Evolutionary conservation across 495 filamentous ascomycete species (phyloP), one percentile per base, ranked within the genome.

Genomic region (Penicillium egyptiacum): DNA sequence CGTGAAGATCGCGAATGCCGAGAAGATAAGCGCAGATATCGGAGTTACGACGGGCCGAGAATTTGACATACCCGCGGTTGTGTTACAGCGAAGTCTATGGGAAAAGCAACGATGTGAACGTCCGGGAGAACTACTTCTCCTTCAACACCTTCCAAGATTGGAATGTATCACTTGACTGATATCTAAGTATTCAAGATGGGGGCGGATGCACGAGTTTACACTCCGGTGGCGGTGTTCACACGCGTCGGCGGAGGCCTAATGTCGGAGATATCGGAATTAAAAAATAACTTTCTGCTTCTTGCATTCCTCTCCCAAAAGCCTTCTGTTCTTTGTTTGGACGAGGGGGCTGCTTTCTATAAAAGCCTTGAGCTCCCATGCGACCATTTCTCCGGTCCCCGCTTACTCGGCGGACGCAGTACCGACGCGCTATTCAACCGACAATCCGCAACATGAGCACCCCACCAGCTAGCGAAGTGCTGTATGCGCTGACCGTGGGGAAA

Each of bases 401-500:
- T 31, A 46, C 30, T 57, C 50, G 41, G 33, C 55, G 40, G 51
- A 51, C 51, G 40, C 23, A n/a, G 20, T 28, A 55, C 19, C 48
- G 47, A 46, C 57, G 50, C 35, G 41, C 47, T 49, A 69, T 56
- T 9, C 47, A 59, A 14, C 30, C 57, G 3, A 12, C 55, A 4
- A 61, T 62, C 41, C 71, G 68, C 63, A 77, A 50, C 26, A 79
- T 78, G 70, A 68, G 69, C 45, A 73, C 74, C 14, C 72, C 73
- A 39, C 59, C 64, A 20, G 81, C 79, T 7, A 72, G 74, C 16
- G 74, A 77, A 3, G 70, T 75, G 52, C 70, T 86, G 5, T 84
- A 84, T 65, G 80, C 83, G 28, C 69, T 83, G 26, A 78, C 80
- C 1, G 72, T 81, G 12, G 77, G 79, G n/a, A 66, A 72, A 2